Evolutionary conservation across 2,329 filamentous ascomycete genomes (phyloP).

Genomic region (Penicillium sp.): DNA sequence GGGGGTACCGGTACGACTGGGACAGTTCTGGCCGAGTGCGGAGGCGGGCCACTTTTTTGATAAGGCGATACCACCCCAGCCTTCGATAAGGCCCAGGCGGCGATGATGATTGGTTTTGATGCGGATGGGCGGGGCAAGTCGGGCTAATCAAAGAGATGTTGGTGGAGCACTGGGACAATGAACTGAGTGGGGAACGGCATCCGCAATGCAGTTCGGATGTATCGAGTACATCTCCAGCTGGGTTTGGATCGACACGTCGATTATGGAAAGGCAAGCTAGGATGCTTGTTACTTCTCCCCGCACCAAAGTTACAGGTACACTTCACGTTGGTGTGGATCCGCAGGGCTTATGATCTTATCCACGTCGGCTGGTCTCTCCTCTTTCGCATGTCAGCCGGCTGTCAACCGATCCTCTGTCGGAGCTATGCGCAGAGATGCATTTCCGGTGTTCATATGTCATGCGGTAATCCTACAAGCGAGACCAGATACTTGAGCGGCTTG

Average conservation of each 20-base stretch:
- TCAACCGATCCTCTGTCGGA: slow-evolving; percentile 8
- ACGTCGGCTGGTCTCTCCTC: slow-evolving; percentile 1
- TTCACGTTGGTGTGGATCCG: too few species aligned
- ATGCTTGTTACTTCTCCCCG: too few species aligned
- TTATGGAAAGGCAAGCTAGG: too few species aligned
- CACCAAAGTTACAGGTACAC: too few species aligned
- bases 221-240: too few species aligned
- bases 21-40: neutral
- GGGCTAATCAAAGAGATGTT: neutral
- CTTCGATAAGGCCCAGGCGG: neutral
- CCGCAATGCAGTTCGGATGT: too few species aligned
- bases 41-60: neutral
- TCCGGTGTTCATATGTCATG: neutral
- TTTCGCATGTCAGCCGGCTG: slow-evolving; percentile 11
- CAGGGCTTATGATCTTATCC: neutral
- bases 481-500: too few species aligned
- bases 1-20: too few species aligned
- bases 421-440: slow-evolving; percentile 6
- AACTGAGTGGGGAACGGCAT: neutral
- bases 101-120: neutral
- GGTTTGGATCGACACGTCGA: too few species aligned
- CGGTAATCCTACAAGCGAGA: neutral
- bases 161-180: too few species aligned
- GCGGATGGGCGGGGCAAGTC: neutral
- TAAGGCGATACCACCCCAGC: slow-evolving; percentile 3